Evolutionary conservation across 768 basidiomycete species (phyloP).

Genomic region (Xerocomus spinulosus): DNA sequence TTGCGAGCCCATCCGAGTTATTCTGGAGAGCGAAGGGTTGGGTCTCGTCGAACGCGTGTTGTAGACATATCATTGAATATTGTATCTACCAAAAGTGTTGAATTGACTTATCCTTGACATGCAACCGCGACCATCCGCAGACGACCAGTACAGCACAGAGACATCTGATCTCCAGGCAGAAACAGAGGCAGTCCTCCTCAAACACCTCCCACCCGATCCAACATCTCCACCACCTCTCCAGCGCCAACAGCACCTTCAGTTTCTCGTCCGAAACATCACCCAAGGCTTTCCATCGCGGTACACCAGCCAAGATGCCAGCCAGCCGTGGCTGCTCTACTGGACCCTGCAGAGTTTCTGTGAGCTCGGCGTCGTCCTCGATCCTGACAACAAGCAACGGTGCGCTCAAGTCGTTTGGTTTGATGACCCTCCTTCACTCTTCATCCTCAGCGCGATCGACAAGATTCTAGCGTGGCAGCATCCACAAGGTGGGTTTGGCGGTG

Average conservation of each 20-base stretch:
- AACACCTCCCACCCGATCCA: constrained; percentile 42
- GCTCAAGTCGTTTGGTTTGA: background rate
- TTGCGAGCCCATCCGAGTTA: constrained; percentile 65
- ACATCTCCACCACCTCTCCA: constrained; percentile 41
- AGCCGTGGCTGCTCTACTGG: constrained; percentile 97
- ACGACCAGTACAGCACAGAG: constrained; percentile 56
- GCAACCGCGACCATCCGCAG: constrained; percentile 36
- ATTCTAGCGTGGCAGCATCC: constrained; percentile 80
- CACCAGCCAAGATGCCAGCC: constrained; percentile 84
- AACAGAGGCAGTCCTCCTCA: constrained; percentile 61
- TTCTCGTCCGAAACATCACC: constrained; percentile 62
- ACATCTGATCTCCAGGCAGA: constrained; percentile 61
- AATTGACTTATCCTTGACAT: constrained; percentile 9
- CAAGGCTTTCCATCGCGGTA: constrained; percentile 82
- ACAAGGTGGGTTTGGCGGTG: constrained; percentile 88
- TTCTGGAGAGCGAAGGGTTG: constrained; percentile 70
- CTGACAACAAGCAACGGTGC: constrained; percentile 70
- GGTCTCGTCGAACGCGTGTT: constrained; percentile 67
- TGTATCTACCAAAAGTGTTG: background rate
- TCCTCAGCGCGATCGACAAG: constrained; percentile 68
- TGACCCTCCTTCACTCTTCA: background rate
- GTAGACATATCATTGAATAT: constrained; percentile 29
- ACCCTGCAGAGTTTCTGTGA: constrained; percentile 77
- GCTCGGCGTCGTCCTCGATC: constrained; percentile 75
- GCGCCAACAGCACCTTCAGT: constrained; percentile 67